Percentiles rank a stretch among this genome's conserved stretches.
Conservation (phyloP, 345 rosid genomes). For the Citrus glauca region DNA sequence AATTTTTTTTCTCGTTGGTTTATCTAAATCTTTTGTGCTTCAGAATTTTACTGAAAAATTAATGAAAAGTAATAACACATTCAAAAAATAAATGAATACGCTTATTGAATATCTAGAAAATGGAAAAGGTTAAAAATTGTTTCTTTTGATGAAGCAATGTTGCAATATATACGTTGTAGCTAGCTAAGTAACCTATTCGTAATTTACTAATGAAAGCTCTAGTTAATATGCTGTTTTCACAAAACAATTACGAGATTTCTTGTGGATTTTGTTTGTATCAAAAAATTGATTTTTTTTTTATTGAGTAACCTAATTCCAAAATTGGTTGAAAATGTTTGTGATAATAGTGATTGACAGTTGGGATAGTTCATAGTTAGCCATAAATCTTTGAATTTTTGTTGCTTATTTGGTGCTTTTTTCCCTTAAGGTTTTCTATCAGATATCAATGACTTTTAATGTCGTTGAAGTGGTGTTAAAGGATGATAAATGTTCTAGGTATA, state of each 20-base stretch:
- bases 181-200: neutral
- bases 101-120: neutral
- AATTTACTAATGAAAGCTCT: neutral
- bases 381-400: neutral
- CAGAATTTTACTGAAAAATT: neutral
- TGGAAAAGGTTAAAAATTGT: too few relatives aligned
- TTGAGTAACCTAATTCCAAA: neutral
- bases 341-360: neutral
- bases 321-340: neutral
- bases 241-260: neutral
- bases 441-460: neutral
- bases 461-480: neutral
- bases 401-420: neutral
- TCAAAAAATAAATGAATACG: neutral
- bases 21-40: neutral
- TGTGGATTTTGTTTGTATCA: neutral
- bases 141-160: neutral
- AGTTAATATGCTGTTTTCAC: neutral
- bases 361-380: neutral
- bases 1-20: neutral
- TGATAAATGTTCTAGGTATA: neutral
- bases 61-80: neutral
- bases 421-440: neutral
- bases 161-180: neutral
- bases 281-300: neutral